Conservation (phyloP, 164 flowering plant genomes). For the Nelumbo lutea region DNA sequence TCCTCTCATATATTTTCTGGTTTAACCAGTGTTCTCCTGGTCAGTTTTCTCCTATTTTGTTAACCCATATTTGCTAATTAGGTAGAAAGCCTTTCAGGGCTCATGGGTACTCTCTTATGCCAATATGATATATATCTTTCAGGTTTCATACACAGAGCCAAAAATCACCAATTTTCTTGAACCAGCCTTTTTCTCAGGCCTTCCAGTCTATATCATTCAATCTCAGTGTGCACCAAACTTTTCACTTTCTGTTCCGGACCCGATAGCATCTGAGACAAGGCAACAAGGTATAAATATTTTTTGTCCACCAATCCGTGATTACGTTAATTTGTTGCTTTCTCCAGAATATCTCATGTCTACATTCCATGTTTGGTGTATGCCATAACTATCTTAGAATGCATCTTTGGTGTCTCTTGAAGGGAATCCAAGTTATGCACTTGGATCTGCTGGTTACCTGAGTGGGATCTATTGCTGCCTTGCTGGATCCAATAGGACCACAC, state of each 20-base stretch:
- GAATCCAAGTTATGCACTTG: not conserved
- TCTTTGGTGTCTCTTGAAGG: not conserved
- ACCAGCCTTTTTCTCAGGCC: slow-evolving; percentile 38
- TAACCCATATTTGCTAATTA: slow-evolving; percentile 2
- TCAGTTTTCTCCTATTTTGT: slow-evolving; percentile 23
- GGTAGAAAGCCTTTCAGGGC: slow-evolving; percentile 47
- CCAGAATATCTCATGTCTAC: not conserved
- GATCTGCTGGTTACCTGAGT: not conserved
- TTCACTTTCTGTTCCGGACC: slow-evolving; percentile 28
- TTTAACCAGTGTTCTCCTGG: slow-evolving; percentile 46
- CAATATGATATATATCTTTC: slow-evolving; percentile 18
- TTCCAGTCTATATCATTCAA: slow-evolving; percentile 42
- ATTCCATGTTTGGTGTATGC: not conserved
- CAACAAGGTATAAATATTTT: slow-evolving; percentile 27
- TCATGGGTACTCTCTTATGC: slow-evolving; percentile 16
- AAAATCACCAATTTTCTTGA: slow-evolving; percentile 31
- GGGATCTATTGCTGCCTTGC: too few species aligned
- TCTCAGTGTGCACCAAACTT: slow-evolving; percentile 42
- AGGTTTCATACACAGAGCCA: slow-evolving; percentile 49
- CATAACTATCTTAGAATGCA: not conserved
- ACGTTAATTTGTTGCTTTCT: not conserved
- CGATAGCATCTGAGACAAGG: slow-evolving; percentile 7
- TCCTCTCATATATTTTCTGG: slow-evolving; percentile 34
- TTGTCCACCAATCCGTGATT: not conserved
- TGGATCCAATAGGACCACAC: too few species aligned